phyloP scores from a whole-genome alignment of 495 filamentous ascomycete species.

The Extremus antarcticus region DNA sequence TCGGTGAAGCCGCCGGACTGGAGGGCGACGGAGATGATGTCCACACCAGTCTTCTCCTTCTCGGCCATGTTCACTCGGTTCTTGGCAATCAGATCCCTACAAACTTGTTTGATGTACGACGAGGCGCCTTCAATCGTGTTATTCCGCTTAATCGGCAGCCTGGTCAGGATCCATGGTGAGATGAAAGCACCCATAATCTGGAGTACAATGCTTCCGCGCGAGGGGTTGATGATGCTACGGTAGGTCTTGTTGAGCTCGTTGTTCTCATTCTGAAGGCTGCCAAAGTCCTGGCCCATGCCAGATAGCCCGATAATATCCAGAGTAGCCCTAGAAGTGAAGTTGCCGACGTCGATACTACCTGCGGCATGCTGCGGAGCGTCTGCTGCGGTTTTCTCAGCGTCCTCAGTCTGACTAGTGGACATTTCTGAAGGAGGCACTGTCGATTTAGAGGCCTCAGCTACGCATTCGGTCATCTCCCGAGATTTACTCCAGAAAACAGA shows the following conservation, averaged over 20 bases:
- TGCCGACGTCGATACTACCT: conserved; percentile 49
- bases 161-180: conserved; percentile 38
- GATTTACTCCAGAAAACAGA: conserved; percentile 74
- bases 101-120: conserved; percentile 48
- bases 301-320: conserved; percentile 82
- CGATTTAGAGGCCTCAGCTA: conserved; percentile 27
- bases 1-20: conserved; percentile 66
- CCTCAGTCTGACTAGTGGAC: neutral
- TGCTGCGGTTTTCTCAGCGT: conserved; percentile 25
- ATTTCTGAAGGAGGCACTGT: neutral
- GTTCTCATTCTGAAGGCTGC: conserved; percentile 51
- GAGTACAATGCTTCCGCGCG: conserved; percentile 33
- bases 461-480: conserved; percentile 30
- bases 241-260: conserved; percentile 61
- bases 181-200: conserved; percentile 38
- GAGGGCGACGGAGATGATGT: conserved; percentile 77
- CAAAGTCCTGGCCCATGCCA: conserved; percentile 72
- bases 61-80: conserved; percentile 55
- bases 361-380: conserved; percentile 25
- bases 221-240: conserved; percentile 42
- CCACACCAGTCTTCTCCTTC: conserved; percentile 40
- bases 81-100: conserved; percentile 52
- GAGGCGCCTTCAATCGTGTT: conserved; percentile 44
- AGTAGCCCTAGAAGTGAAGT: conserved; percentile 59
- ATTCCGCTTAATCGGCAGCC: conserved; percentile 59